phyloP scores from a whole-genome alignment of 164 flowering plant species.

The Annona squamosa region DNA sequence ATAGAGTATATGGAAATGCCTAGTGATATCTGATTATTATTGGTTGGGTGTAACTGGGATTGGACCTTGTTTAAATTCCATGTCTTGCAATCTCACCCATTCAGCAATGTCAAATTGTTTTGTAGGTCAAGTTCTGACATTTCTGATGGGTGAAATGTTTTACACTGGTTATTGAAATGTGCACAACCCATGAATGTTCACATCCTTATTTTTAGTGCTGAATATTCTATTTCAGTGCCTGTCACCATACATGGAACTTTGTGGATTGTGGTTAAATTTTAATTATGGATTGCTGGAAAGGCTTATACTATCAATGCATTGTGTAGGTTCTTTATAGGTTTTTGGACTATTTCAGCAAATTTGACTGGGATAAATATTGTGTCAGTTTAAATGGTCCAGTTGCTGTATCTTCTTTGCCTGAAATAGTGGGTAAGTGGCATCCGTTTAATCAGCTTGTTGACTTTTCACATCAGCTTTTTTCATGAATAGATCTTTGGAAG shows the following conservation, averaged over 20 bases:
- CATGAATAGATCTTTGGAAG: not conserved
- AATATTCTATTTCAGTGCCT: not conserved
- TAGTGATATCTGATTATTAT: too few species aligned
- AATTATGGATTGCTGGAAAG: not conserved
- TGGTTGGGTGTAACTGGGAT: not conserved
- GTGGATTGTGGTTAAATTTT: not conserved
- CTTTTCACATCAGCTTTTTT: not conserved
- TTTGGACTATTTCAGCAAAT: constrained; percentile 88
- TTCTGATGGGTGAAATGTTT: not conserved
- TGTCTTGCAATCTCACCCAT: too few species aligned
- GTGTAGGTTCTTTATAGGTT: constrained; percentile 75
- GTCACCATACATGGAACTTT: not conserved
- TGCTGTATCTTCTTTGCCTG: constrained; percentile 58
- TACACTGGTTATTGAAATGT: not conserved
- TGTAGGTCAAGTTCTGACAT: not conserved
- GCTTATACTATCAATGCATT: not conserved
- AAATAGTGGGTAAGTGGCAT: constrained; percentile 52
- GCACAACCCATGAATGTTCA: not conserved
- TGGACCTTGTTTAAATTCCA: too few species aligned
- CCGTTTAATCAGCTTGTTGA: not conserved
- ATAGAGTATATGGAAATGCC: not conserved
- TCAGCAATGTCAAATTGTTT: not conserved
- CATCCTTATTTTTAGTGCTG: not conserved
- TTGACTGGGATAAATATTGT: constrained; percentile 86
- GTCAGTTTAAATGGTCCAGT: constrained; percentile 80